Base-by-base conservation (phyloP, 108 stramenopile genomes). In the Cyclostephanos tholiformis region DNA sequence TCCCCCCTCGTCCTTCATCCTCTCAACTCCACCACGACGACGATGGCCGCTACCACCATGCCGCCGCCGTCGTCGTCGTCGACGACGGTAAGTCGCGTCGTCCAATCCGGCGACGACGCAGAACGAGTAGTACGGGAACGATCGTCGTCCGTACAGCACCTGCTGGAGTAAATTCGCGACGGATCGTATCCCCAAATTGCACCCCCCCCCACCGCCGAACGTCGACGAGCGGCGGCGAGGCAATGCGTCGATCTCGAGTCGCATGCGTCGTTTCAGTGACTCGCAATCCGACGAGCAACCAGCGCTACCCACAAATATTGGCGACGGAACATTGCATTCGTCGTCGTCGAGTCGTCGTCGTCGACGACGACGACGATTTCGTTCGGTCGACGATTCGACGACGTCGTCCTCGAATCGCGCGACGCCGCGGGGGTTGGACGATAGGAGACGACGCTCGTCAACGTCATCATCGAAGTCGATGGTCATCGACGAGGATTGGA, bases 121-220 rank as follows among this genome's bases (percentile, higher is more conserved):
- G 78, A 95, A 95, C 4, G 84, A 78, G 75, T 95, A 95, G 48
- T 77, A 95, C 20, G 94, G 94, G 84, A 95, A 95, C 9, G 71
- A 75, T 19, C 94, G 80, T 16, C 94, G 76, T 56, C 57, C 58
- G 72, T 95, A 95, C 38, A 95, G 68, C 4, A 82, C 75, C 76
- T 91, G 89, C 64, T 86, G 80, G 13, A 95, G 55, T 56, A 89
- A 30, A 22, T 81, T 87, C 36, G 93, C 89, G 16, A 92, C 82
- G 1, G 84, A 75, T 57, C 65, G 52, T 7, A 83, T 84, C 32
- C 57, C 67, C 29, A 72, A 52, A 9, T 46, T 26, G 5, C 41
- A 23, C 1, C 36, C 17, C n/a, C 48, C 22, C 41, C 77, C 49
- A 11, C 74, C 64, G 43, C 74, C 11, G 0, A 64, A 22, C 29